Base-by-base conservation (phyloP, 345 rosid genomes). In the Rhodamnia rubescens region DNA sequence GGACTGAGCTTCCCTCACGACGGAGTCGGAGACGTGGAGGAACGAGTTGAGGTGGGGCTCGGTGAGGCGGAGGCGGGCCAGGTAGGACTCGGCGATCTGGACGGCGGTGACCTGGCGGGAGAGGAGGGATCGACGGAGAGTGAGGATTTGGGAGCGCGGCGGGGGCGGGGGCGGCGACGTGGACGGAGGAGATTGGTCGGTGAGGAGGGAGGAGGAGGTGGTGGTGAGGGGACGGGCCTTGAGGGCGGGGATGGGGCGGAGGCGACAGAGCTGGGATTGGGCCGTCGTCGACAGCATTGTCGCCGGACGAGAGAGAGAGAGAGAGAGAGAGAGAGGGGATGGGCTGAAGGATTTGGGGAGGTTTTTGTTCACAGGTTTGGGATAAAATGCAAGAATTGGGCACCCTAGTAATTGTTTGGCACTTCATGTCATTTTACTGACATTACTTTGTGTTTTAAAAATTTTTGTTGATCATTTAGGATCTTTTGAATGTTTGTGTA, bases 31-130 rank as follows among this genome's bases (percentile, higher is more conserved):
- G 84, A 95, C 88, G 82, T 96, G 98, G 84, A 96, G 95, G 91
- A 96, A 96, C 32, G 93, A 95, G 84, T 90, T 90, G 78, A 96
- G 92, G 11, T 90, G 98, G 29, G 98, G 95, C 85, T 96, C 98
- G 18, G 95, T 92, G 88, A 89, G 93, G 53, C 86, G 83, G 84
- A 96, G 90, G 86, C 99, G 95, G 69, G 90, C 61, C 3, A 96
- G 91, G 92, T 94, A 93, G 88, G 98, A 92, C 64, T 94, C 92
- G 21, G 94, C 95, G 54, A 95, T 88, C 81, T 95, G 95, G 80
- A 90, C 84, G 83, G 98, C 96, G 58, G 94, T 88, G 85, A 87
- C 85, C 56, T 91, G 89, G 85, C 96, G 92, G 85, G 95, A 90
- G 90, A 94, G 94, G 83, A 96, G 98, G 78, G 98, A 93, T 74